phyloP scores from a whole-genome alignment of 495 filamentous ascomycete species.

The Arthonia radiata region DNA sequence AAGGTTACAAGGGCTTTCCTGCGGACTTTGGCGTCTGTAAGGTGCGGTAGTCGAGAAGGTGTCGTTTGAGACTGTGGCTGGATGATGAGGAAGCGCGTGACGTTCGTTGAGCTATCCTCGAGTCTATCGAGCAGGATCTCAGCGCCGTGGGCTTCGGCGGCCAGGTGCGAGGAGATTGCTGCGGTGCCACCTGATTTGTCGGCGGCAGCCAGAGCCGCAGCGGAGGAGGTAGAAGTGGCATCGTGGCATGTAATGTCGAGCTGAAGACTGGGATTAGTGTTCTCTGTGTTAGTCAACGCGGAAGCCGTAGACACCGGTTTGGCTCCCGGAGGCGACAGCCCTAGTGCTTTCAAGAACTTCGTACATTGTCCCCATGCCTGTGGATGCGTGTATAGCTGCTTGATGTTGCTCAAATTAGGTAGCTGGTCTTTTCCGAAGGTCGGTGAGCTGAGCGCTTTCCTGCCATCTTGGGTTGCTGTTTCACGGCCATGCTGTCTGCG shows the following conservation, averaged over 20 bases:
- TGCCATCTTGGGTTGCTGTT: constrained; percentile 4
- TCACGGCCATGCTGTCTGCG: constrained; percentile 10
- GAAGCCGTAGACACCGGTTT: too few relatives aligned
- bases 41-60: neutral
- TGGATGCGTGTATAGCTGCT: constrained; percentile 50
- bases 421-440: constrained; percentile 3
- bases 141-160: constrained; percentile 40
- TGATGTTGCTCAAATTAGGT: constrained; percentile 28
- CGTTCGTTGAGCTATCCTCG: constrained; percentile 66
- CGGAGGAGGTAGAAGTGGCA: constrained; percentile 63
- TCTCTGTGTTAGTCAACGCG: too few relatives aligned
- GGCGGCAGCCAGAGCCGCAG: constrained; percentile 45
- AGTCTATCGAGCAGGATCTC: constrained; percentile 47
- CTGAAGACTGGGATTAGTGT: constrained; percentile 31
- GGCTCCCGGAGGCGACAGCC: too few relatives aligned
- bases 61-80: neutral
- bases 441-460: constrained; percentile 1
- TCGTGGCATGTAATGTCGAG: constrained; percentile 54
- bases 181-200: constrained; percentile 33
- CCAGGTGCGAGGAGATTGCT: constrained; percentile 52
- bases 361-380: constrained; percentile 88
- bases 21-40: constrained; percentile 6
- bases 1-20: constrained; percentile 62
- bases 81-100: constrained; percentile 59
- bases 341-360: too few relatives aligned